Evolutionary conservation across 176 grass and related monocot species (phyloP).

Genomic region (Ensete ventricosum): DNA sequence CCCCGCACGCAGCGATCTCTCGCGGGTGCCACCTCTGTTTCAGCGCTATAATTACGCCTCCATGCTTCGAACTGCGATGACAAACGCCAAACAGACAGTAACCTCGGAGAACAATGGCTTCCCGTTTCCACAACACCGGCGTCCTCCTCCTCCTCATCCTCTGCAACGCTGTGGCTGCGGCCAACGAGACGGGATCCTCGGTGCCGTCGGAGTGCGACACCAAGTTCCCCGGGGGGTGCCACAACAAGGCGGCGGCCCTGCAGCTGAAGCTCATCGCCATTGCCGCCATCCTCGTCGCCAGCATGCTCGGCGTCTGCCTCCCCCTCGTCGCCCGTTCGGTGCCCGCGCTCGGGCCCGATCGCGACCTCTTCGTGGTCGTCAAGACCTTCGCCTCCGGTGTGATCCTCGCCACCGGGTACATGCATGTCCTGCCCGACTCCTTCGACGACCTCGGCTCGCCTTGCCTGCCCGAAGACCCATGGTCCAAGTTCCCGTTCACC

Average conservation of each 20-base stretch:
- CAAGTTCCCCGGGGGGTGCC: constrained; percentile 4
- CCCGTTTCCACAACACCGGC: neutral
- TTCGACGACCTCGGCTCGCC: constrained; percentile 46
- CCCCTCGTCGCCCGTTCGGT: constrained; percentile 45
- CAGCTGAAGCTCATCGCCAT: constrained; percentile 62
- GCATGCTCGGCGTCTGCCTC: constrained; percentile 55
- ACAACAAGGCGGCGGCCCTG: constrained; percentile 43
- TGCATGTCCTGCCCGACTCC: constrained; percentile 74
- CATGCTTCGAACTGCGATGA: no score
- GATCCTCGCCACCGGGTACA: constrained; percentile 67
- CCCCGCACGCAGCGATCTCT: no score
- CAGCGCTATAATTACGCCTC: no score
- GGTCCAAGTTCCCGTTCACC: constrained; percentile 50
- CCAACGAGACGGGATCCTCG: neutral
- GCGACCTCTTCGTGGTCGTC: constrained; percentile 54
- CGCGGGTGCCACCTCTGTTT: no score
- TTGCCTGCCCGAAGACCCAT: constrained; percentile 39
- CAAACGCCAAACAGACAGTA: no score
- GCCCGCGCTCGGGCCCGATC: constrained; percentile 46
- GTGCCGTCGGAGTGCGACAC: neutral
- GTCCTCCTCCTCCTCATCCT: neutral
- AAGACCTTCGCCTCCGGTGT: constrained; percentile 72
- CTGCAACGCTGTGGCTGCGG: neutral
- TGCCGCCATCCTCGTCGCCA: constrained; percentile 39
- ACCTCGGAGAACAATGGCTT: neutral